These are phyloP conservation scores for Eimeria brunetti DNA, from an alignment of 169 alveolate species.

Conservation along the genomic window DNA sequence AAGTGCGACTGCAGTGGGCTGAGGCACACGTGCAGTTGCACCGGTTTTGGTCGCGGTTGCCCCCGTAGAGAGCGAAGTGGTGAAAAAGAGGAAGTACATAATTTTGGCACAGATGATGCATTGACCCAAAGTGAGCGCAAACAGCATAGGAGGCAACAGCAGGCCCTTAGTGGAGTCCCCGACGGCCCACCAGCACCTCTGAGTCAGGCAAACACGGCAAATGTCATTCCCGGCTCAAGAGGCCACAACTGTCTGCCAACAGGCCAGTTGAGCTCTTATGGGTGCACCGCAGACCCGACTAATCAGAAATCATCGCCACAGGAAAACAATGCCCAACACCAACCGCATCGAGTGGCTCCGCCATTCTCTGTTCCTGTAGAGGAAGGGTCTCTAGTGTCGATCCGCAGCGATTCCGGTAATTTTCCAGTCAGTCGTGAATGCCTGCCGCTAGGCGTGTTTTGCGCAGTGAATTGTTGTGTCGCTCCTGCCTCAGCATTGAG, in stretches of 20 bases:
- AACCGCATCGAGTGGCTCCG: background rate
- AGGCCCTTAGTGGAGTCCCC: background rate
- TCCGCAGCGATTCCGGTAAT: slow-evolving; percentile 10
- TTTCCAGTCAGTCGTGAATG: background rate
- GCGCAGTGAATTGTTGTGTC: background rate
- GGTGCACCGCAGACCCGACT: background rate
- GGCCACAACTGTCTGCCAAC: background rate
- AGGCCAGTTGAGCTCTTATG: background rate
- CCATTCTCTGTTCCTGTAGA: background rate
- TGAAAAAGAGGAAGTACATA: background rate
- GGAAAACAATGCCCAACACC: background rate
- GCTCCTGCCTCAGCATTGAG: background rate
- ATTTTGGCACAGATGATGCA: background rate
- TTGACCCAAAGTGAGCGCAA: background rate
- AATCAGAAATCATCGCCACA: background rate
- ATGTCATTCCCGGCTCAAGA: background rate
- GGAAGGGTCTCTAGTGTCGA: background rate
- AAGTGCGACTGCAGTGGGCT: background rate
- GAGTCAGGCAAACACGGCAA: background rate
- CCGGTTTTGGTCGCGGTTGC: background rate
- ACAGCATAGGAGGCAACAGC: background rate
- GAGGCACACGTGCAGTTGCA: background rate
- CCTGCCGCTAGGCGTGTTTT: background rate
- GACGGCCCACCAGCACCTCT: background rate
- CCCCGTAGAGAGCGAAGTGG: background rate